phyloP scores from a whole-genome alignment of 768 basidiomycete genomes.

The Naganishia antarctica region DNA sequence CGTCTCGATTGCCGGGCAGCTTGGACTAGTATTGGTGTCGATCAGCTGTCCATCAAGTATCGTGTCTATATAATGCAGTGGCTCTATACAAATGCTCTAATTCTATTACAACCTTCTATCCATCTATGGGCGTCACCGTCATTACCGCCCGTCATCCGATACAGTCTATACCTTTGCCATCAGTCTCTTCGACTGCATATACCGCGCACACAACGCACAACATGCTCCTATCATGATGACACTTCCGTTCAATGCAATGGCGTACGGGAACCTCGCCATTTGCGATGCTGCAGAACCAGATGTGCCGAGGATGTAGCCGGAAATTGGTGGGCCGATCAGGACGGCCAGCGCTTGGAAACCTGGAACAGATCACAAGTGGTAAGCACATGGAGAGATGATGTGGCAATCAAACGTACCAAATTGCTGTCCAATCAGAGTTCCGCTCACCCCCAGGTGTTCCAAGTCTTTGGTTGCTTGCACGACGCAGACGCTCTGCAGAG shows the following conservation, averaged over 20 bases:
- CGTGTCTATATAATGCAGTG: too few species aligned
- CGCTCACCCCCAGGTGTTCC: constrained; percentile 19
- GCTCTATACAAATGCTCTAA: not conserved
- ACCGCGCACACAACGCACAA: constrained; percentile 5
- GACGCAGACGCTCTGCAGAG: constrained; percentile 24
- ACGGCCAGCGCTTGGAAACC: constrained; percentile 25
- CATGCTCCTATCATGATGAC: constrained; percentile 20
- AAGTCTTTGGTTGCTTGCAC: constrained; percentile 21
- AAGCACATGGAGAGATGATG: not conserved
- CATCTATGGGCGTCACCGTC: not conserved
- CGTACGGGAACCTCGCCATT: constrained; percentile 17
- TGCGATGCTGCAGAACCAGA: constrained; percentile 5
- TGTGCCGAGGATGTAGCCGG: constrained; percentile 25
- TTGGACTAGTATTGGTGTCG: too few species aligned
- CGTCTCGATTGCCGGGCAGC: too few species aligned
- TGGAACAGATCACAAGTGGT: not conserved
- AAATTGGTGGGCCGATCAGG: constrained; percentile 26
- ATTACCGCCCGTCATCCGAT: not conserved
- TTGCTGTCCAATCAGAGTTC: constrained; percentile 26
- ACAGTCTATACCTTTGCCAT: not conserved
- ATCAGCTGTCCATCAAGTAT: too few species aligned
- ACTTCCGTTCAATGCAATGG: constrained; percentile 21
- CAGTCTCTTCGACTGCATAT: not conserved
- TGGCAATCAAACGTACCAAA: constrained; percentile 17
- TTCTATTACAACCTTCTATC: constrained; percentile 1